These are phyloP conservation scores for Xylaria intraflava DNA, from an alignment of 495 filamentous ascomycete genomes.

Conservation along the genomic window DNA sequence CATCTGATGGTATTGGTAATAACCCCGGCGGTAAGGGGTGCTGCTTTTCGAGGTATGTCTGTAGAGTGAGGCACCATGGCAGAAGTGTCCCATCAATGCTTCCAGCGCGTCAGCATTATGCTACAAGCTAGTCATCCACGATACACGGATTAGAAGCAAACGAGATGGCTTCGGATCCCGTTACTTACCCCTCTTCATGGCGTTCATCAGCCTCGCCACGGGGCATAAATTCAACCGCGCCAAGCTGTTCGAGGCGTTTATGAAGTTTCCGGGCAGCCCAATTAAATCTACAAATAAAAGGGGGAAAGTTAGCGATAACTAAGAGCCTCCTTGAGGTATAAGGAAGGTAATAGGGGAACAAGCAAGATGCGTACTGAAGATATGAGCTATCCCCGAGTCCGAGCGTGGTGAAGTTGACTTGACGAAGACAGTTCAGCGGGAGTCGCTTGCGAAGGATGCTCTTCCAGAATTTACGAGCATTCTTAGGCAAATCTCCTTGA, in stretches of 20 bases:
- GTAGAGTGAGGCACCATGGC: slow-evolving; percentile 66
- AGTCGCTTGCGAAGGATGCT: slow-evolving; percentile 72
- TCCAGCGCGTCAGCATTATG: neutral
- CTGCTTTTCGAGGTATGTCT: slow-evolving; percentile 52
- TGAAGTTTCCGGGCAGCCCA: slow-evolving; percentile 84
- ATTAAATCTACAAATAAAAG: slow-evolving; percentile 63
- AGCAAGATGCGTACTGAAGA: slow-evolving; percentile 53
- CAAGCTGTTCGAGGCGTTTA: slow-evolving; percentile 78
- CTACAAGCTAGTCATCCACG: neutral
- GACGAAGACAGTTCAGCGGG: slow-evolving; percentile 57
- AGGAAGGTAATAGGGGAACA: slow-evolving; percentile 5
- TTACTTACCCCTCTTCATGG: slow-evolving; percentile 77
- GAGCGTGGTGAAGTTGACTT: slow-evolving; percentile 72
- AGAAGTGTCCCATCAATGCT: slow-evolving; percentile 72
- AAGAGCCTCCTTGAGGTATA: neutral
- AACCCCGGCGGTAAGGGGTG: slow-evolving; percentile 63
- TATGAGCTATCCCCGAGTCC: slow-evolving; percentile 94
- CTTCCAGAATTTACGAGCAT: slow-evolving; percentile 77
- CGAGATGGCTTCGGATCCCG: neutral
- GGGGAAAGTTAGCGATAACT: neutral
- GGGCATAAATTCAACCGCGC: slow-evolving; percentile 68
- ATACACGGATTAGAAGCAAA: neutral
- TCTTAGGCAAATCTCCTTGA: slow-evolving; percentile 84
- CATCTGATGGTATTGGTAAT: slow-evolving; percentile 66
- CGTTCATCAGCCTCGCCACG: slow-evolving; percentile 87